These are phyloP conservation scores for Podospora australis DNA, from an alignment of 495 filamentous ascomycete species.

Conservation along the genomic window DNA sequence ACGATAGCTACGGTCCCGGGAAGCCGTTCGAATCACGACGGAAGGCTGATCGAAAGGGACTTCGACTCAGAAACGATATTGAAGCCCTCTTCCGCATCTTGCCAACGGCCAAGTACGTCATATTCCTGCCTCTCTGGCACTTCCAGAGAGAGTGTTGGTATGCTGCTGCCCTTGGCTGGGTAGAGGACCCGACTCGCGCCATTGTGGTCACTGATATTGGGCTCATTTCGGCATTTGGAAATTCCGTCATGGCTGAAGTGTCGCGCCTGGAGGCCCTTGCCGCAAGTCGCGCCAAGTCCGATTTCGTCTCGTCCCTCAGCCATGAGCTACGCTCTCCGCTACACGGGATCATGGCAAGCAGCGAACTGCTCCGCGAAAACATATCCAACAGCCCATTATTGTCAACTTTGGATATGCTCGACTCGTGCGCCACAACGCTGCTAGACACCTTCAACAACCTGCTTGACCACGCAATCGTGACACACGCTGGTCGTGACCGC, in stretches of 20 bases:
- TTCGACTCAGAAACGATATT: constrained; percentile 11
- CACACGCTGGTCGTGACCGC: constrained; percentile 41
- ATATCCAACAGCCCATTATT: constrained; percentile 47
- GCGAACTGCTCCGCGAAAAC: constrained; percentile 60
- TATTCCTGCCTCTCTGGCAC: constrained; percentile 64
- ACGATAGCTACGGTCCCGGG: constrained; percentile 20
- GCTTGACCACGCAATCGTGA: constrained; percentile 48
- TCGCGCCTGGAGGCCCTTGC: constrained; percentile 42
- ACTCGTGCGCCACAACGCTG: constrained; percentile 67
- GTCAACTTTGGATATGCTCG: constrained; percentile 65
- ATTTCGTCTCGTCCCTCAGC: constrained; percentile 65
- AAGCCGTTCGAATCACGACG: constrained; percentile 9
- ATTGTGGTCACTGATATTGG: constrained; percentile 41
- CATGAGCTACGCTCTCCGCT: constrained; percentile 76
- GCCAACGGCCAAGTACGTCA: constrained; percentile 44
- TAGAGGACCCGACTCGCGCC: constrained; percentile 35
- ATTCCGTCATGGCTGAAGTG: constrained; percentile 55
- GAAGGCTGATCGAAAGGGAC: neutral
- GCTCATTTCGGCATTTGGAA: constrained; percentile 49
- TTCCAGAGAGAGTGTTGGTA: constrained; percentile 64
- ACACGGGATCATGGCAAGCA: constrained; percentile 66
- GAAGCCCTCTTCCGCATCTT: constrained; percentile 25
- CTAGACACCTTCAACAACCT: constrained; percentile 43
- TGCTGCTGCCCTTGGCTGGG: constrained; percentile 62
- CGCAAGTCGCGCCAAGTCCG: constrained; percentile 51